phyloP scores from a whole-genome alignment of 495 filamentous ascomycete genomes.

The Lepidopterella palustris region DNA sequence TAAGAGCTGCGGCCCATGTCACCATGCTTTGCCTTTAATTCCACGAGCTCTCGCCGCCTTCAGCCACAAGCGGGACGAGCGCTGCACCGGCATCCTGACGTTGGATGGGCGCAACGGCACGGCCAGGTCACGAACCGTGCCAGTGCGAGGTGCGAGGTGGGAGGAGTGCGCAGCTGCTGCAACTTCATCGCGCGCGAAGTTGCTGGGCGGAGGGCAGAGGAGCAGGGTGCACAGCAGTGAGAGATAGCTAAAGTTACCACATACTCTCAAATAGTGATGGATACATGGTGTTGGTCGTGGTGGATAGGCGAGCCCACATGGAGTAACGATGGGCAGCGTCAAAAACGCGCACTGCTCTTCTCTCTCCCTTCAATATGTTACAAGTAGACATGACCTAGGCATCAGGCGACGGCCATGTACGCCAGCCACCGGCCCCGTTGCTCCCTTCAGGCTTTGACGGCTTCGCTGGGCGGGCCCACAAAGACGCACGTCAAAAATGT shows the following conservation, averaged over 20 bases:
- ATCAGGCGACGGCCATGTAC: conserved; percentile 12
- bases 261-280: neutral
- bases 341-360: neutral
- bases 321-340: conserved; percentile 27
- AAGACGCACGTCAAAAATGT: conserved; percentile 21
- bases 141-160: too few species aligned
- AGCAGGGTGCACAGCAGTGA: too few species aligned
- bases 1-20: conserved; percentile 7
- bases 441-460: conserved; percentile 5
- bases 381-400: conserved; percentile 7
- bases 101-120: neutral
- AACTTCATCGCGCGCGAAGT: too few species aligned
- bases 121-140: too few species aligned
- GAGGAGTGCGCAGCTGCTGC: too few species aligned
- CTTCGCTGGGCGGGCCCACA: conserved; percentile 8
- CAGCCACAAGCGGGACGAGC: conserved; percentile 13
- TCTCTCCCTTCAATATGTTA: neutral
- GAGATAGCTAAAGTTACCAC: too few species aligned
- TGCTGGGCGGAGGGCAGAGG: too few species aligned
- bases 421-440: neutral
- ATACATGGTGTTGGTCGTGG: neutral
- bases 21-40: conserved; percentile 13
- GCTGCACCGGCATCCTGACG: neutral
- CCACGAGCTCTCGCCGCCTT: conserved; percentile 15
- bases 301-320: conserved; percentile 18